These are phyloP conservation scores for Hypoxylon rickii DNA, from an alignment of 495 filamentous ascomycete genomes.

Conservation along the genomic window DNA sequence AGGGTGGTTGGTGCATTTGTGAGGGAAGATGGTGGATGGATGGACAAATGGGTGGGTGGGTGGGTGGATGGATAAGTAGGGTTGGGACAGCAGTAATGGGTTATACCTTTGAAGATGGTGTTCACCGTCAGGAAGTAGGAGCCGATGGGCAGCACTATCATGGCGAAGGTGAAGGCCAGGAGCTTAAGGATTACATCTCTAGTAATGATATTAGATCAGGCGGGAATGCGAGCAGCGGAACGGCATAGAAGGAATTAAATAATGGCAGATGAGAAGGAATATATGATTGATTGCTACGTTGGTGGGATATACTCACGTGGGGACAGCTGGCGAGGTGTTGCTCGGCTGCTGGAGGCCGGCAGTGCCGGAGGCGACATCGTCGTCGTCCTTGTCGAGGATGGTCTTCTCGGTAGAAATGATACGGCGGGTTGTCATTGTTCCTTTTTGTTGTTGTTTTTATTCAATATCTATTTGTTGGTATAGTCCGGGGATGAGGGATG, in stretches of 20 bases:
- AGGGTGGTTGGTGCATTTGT: background rate
- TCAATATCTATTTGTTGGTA: background rate
- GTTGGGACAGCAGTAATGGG: too few relatives aligned
- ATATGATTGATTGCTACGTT: too few relatives aligned
- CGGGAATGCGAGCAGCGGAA: background rate
- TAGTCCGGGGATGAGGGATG: background rate
- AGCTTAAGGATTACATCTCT: slow-evolving; percentile 91
- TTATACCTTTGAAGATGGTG: slow-evolving; percentile 73
- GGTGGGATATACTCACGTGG: slow-evolving; percentile 72
- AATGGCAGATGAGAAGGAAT: slow-evolving; percentile 1
- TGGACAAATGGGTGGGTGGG: background rate
- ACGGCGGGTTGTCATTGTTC: slow-evolving; percentile 63
- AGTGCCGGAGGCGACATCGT: slow-evolving; percentile 41
- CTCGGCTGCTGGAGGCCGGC: slow-evolving; percentile 44
- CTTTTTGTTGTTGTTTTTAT: background rate
- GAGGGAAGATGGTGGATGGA: background rate
- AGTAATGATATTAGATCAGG: slow-evolving; percentile 19
- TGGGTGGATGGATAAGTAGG: too few relatives aligned
- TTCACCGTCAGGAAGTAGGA: slow-evolving; percentile 84
- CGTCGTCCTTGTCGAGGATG: slow-evolving; percentile 58
- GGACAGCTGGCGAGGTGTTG: slow-evolving; percentile 68
- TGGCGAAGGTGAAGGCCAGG: slow-evolving; percentile 84
- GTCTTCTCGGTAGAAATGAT: slow-evolving; percentile 59
- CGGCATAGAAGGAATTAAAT: slow-evolving; percentile 1
- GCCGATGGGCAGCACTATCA: slow-evolving; percentile 82